phyloP scores from a whole-genome alignment of 75 land plant species.

The Cunninghamia lanceolata region DNA sequence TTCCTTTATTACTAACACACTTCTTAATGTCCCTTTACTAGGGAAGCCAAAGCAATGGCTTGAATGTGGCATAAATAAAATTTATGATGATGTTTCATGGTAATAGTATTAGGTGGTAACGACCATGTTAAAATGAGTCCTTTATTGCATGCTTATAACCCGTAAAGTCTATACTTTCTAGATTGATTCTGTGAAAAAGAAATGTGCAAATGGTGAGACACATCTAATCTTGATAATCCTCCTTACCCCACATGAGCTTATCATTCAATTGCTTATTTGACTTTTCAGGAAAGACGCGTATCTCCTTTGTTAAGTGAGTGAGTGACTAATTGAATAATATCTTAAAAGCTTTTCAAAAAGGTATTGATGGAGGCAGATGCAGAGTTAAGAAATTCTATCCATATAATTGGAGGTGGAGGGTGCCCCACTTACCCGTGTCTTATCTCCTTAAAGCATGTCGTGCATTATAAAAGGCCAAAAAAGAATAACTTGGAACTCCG shows the following conservation, averaged over 20 bases:
- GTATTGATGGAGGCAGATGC: not conserved
- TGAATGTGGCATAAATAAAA: not conserved
- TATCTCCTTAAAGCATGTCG: not conserved
- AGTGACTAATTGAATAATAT: not conserved
- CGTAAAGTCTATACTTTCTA: not conserved
- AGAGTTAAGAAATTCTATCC: not conserved
- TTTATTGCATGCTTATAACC: not conserved
- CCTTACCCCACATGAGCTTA: not conserved
- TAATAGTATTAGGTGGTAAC: not conserved
- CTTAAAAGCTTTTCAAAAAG: conserved; percentile 1
- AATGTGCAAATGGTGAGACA: not conserved
- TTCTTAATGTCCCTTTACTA: too few species aligned
- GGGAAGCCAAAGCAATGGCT: not conserved
- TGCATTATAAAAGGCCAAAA: not conserved
- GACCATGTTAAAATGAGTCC: not conserved
- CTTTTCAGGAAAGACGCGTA: not conserved
- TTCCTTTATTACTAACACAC: too few species aligned
- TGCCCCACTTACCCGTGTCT: not conserved
- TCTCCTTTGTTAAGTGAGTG: not conserved
- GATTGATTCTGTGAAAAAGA: not conserved
- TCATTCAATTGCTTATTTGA: not conserved
- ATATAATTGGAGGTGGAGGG: not conserved
- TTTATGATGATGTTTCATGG: not conserved
- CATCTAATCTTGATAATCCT: not conserved
- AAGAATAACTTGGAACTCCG: too few species aligned